Conservation (phyloP, 768 basidiomycete genomes). For the Trametes cubensis region DNA sequence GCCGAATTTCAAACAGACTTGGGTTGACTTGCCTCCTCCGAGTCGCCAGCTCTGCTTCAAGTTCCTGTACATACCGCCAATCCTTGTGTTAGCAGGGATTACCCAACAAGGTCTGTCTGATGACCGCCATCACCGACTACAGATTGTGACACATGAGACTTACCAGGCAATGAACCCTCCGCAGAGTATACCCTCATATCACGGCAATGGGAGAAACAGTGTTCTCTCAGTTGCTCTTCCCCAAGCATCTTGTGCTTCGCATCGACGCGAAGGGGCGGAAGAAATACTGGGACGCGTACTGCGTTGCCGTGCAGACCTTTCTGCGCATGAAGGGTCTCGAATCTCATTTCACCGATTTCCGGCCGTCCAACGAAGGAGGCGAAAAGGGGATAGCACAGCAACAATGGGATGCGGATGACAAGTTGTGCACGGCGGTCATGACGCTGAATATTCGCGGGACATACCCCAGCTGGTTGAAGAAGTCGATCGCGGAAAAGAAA, state of each 20-base stretch:
- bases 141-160: no score
- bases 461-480: neutral
- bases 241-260: neutral
- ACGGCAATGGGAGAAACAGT: neutral
- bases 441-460: constrained; percentile 6
- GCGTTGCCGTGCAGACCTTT: neutral
- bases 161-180: no score
- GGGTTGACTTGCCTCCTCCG: no score
- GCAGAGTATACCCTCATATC: no score
- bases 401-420: constrained; percentile 5
- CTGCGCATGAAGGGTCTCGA: constrained; percentile 3
- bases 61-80: no score
- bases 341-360: neutral
- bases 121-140: no score
- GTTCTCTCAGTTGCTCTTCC: neutral
- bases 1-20: no score
- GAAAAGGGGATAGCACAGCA: neutral
- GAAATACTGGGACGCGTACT: constrained; percentile 4
- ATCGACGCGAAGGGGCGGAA: neutral
- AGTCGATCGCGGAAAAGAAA: neutral
- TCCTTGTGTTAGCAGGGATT: no score
- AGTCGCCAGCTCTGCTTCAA: no score
- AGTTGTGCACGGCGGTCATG: neutral
- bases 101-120: no score
- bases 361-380: neutral